phyloP scores from a whole-genome alignment of 1,284 basidiomycete genomes.

The Cryptococcus jaspeensis region DNA sequence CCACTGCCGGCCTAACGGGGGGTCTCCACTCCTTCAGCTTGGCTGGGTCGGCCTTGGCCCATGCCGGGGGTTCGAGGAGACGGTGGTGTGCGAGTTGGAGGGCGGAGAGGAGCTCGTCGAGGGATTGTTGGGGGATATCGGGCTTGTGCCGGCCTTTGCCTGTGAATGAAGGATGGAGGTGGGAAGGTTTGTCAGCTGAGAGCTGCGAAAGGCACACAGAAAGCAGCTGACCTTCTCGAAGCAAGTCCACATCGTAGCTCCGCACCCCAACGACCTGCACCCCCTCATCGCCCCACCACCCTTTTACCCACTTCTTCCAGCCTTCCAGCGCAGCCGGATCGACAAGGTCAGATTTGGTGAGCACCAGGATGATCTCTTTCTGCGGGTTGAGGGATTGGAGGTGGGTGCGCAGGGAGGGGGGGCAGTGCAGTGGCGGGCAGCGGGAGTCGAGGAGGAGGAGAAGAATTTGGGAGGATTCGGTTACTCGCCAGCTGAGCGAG shows the following conservation, averaged over 20 bases:
- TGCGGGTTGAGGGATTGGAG: constrained; percentile 51
- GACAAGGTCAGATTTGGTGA: constrained; percentile 80
- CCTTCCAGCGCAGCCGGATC: constrained; percentile 60
- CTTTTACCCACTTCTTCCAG: constrained; percentile 67
- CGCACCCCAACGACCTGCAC: constrained; percentile 67
- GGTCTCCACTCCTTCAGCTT: constrained; percentile 67
- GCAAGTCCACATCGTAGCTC: constrained; percentile 62
- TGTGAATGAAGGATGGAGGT: not conserved
- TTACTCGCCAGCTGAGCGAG: constrained; percentile 73
- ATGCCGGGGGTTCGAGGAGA: constrained; percentile 67
- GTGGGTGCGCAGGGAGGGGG: constrained; percentile 56
- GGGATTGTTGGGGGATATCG: constrained; percentile 59
- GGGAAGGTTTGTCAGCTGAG: not conserved
- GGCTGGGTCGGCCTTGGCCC: constrained; percentile 58
- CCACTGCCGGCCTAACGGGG: constrained; percentile 61
- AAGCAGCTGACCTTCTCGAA: constrained; percentile 13
- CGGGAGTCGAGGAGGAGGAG: constrained; percentile 82
- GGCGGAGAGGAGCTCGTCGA: constrained; percentile 62
- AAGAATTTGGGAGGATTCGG: constrained; percentile 78
- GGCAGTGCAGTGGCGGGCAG: constrained; percentile 66
- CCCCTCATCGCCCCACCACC: constrained; percentile 52
- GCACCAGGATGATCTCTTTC: constrained; percentile 69
- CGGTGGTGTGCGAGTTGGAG: constrained; percentile 67
- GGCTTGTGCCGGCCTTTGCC: constrained; percentile 57
- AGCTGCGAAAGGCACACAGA: not conserved